These are phyloP conservation scores for Trichaptum fuscoviolaceum DNA, from an alignment of 768 basidiomycete species.

Conservation along the genomic window DNA sequence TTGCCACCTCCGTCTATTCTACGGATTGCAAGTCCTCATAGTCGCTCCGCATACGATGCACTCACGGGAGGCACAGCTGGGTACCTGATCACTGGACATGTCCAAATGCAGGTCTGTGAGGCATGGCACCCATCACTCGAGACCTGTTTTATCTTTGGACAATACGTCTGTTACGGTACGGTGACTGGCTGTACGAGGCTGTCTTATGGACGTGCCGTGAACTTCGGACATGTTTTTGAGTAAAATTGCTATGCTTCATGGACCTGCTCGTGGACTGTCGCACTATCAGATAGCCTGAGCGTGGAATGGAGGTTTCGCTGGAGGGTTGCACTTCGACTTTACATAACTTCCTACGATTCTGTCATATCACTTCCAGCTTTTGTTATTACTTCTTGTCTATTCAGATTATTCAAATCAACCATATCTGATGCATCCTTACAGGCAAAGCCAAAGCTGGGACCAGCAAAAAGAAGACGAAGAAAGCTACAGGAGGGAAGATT, in stretches of 20 bases:
- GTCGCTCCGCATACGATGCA: neutral
- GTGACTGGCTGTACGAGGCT: neutral
- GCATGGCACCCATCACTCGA: no score
- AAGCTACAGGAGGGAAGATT: conserved; percentile 66
- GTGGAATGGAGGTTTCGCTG: no score
- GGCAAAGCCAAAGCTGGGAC: conserved; percentile 42
- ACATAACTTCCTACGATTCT: neutral
- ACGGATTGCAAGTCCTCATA: neutral
- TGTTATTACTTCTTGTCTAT: neutral
- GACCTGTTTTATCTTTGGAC: neutral
- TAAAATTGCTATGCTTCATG: no score
- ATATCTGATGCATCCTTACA: conserved; percentile 14
- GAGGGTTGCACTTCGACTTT: neutral
- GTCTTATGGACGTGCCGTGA: no score
- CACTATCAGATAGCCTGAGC: no score
- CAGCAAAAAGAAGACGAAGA: conserved; percentile 51
- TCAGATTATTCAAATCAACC: neutral
- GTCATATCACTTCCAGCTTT: neutral
- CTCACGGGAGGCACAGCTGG: no score
- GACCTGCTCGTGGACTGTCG: no score
- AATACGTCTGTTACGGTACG: neutral
- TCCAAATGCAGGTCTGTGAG: no score
- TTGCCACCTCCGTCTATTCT: conserved; percentile 18
- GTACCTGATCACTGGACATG: no score
- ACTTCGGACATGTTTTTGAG: no score